These are phyloP conservation scores for Diplotaxis tenuifolia DNA, from an alignment of 345 rosid species.

Conservation along the genomic window DNA sequence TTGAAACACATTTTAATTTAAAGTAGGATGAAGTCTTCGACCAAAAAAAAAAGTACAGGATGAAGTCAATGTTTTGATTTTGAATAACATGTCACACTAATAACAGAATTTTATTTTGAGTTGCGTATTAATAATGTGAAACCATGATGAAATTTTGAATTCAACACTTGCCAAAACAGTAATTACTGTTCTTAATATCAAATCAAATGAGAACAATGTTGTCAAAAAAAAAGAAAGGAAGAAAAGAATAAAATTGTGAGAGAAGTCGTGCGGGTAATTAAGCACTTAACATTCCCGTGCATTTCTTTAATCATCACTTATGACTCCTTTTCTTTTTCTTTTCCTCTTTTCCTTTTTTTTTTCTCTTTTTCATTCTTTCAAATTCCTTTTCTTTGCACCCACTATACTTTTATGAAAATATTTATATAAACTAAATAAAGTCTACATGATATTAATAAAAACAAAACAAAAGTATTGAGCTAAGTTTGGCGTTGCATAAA, in stretches of 20 bases:
- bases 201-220: conserved; percentile 18
- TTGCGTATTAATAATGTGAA: neutral
- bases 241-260: neutral
- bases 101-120: neutral
- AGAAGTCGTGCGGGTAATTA: conserved; percentile 45
- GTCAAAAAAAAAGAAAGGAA: conserved; percentile 17
- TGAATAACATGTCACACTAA: too few species aligned
- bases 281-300: conserved; percentile 45
- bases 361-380: neutral
- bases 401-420: conserved; percentile 9
- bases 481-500: conserved; percentile 20
- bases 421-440: neutral
- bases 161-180: conserved; percentile 2
- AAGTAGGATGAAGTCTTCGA: too few species aligned
- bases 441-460: conserved; percentile 5
- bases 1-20: neutral
- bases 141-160: conserved; percentile 16
- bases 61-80: too few species aligned
- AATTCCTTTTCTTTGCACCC: conserved; percentile 25
- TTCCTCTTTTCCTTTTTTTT: neutral
- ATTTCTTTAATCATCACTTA: conserved; percentile 40
- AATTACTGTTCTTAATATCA: conserved; percentile 16
- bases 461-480: conserved; percentile 17
- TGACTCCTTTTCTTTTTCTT: neutral
- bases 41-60: too few species aligned